These are phyloP conservation scores for Kodamaea plutei DNA, from an alignment of 1,139 yeast genomes.

Conservation along the genomic window DNA sequence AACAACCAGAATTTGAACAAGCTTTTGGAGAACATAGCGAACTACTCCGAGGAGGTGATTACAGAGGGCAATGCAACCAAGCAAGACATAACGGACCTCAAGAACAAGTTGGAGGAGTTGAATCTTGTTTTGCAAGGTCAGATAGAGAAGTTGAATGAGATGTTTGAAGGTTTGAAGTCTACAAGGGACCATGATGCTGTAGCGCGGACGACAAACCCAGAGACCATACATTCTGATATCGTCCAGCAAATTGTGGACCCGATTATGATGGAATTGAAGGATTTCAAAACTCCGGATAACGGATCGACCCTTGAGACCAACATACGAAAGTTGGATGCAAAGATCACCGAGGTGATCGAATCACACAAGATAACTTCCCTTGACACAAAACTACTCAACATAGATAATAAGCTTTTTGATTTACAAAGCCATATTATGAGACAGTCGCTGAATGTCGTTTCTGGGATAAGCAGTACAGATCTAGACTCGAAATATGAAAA, in stretches of 20 bases:
- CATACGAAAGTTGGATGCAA: too few species aligned
- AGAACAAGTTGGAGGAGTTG: slow-evolving; percentile 16
- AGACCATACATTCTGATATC: too few species aligned
- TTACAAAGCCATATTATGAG: slow-evolving; percentile 1
- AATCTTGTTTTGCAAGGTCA: slow-evolving; percentile 4
- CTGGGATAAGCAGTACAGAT: slow-evolving; percentile 6
- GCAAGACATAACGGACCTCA: slow-evolving; percentile 24
- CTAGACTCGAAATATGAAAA: slow-evolving; percentile 14
- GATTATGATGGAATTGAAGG: too few species aligned
- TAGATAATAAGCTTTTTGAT: slow-evolving; percentile 3
- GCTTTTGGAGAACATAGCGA: slow-evolving; percentile 30
- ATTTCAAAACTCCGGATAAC: too few species aligned
- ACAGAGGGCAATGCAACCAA: slow-evolving; percentile 39
- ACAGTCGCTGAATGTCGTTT: too few species aligned
- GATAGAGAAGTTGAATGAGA: slow-evolving; percentile 1
- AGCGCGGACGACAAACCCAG: slow-evolving; percentile 9
- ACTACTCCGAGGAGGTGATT: slow-evolving; percentile 32
- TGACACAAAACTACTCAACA: slow-evolving; percentile 3
- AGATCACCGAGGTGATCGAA: too few species aligned
- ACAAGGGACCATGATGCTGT: background rate
- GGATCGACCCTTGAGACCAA: too few species aligned
- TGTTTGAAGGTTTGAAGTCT: background rate
- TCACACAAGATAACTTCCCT: background rate
- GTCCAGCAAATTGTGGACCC: slow-evolving; percentile 22
- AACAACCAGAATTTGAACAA: slow-evolving; percentile 38